phyloP scores from a whole-genome alignment of 257 asterid genomes.

The Solanum clarkiae region DNA sequence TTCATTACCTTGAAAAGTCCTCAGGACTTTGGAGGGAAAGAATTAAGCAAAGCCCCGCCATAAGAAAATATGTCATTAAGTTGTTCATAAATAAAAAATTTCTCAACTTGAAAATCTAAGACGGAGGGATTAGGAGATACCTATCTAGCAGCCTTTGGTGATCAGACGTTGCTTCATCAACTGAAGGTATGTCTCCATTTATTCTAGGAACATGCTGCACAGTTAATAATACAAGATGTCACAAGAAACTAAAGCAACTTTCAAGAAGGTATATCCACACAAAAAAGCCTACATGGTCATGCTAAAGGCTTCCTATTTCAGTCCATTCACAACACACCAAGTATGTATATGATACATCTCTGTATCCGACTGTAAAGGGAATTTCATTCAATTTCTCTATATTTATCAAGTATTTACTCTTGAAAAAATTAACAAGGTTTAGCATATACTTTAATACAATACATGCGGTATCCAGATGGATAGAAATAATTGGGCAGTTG shows the following conservation, averaged over 20 bases:
- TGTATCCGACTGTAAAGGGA: not conserved
- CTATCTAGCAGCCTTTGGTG: conserved; percentile 93
- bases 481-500: not conserved
- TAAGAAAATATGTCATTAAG: not conserved
- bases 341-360: not conserved
- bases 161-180: conserved; percentile 88
- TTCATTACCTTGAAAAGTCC: not conserved
- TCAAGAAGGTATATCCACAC: not conserved
- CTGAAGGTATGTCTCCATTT: conserved; percentile 91
- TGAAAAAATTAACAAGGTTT: not conserved
- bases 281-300: not conserved
- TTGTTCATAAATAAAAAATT: not conserved
- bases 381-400: not conserved
- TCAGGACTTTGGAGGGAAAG: not conserved
- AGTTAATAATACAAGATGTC: conserved; percentile 10
- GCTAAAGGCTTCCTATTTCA: not conserved
- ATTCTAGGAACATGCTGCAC: conserved; percentile 89
- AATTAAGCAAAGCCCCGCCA: not conserved
- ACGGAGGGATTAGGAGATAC: conserved; percentile 15
- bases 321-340: not conserved
- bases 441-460: not conserved
- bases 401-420: not conserved
- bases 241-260: not conserved
- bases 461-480: not conserved
- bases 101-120: not conserved